Evolutionary conservation across 768 basidiomycete species (phyloP).

Genomic region (Rhodotorula sphaerocarpa): DNA sequence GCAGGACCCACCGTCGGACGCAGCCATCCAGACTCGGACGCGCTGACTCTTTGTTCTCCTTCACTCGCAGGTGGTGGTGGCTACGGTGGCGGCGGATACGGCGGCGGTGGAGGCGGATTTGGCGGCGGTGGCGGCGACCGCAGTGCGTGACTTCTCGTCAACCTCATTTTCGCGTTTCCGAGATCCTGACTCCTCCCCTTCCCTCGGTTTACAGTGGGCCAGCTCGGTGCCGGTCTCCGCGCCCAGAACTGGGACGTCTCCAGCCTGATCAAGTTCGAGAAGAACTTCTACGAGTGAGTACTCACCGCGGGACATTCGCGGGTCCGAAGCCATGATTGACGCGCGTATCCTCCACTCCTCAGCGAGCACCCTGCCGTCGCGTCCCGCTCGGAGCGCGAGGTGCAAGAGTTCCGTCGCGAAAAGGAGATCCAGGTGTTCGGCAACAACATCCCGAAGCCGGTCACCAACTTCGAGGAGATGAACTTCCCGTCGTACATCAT

Average conservation of each 20-base stretch:
- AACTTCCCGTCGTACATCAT: slow-evolving; percentile 96
- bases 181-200: background rate
- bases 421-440: slow-evolving; percentile 96
- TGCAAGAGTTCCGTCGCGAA: slow-evolving; percentile 70
- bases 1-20: background rate
- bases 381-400: slow-evolving; percentile 67
- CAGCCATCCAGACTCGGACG: too few relatives aligned
- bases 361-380: slow-evolving; percentile 77
- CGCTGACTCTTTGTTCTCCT: slow-evolving; percentile 2
- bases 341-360: too few relatives aligned
- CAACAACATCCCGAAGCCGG: slow-evolving; percentile 73
- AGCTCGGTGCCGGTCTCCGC: slow-evolving; percentile 22
- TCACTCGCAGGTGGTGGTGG: slow-evolving; percentile 12
- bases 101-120: slow-evolving; percentile 52
- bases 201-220: slow-evolving; percentile 15
- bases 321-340: too few relatives aligned
- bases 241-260: slow-evolving; percentile 70
- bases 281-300: slow-evolving; percentile 70
- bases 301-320: too few relatives aligned
- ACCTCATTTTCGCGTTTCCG: too few relatives aligned
- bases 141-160: slow-evolving; percentile 26
- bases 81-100: slow-evolving; percentile 37
- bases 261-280: slow-evolving; percentile 79
- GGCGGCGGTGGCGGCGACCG: slow-evolving; percentile 53
- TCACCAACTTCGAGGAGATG: slow-evolving; percentile 83